phyloP scores from a whole-genome alignment of 1,284 basidiomycete species.

The Pseudozyma tsukubaensis region DNA sequence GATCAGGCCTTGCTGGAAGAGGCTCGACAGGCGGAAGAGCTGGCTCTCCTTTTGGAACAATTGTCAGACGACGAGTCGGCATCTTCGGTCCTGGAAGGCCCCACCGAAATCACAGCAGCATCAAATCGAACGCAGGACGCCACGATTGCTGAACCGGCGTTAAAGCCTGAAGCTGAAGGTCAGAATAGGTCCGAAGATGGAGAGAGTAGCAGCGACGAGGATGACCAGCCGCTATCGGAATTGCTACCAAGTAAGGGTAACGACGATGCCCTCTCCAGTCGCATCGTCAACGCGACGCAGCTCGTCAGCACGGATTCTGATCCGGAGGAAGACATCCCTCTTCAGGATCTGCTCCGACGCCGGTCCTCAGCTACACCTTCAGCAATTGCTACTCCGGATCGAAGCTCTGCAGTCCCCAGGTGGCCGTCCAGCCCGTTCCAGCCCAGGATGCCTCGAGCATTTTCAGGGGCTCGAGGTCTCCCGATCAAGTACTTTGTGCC shows the following conservation, averaged over 20 bases:
- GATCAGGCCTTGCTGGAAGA: slow-evolving; percentile 10
- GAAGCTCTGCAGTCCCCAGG: not conserved
- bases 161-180: too few species aligned
- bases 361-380: slow-evolving; percentile 8
- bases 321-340: slow-evolving; percentile 34
- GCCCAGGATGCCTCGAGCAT: slow-evolving; percentile 6
- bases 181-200: not conserved
- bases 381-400: not conserved
- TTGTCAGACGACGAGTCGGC: slow-evolving; percentile 7
- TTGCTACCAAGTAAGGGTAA: not conserved
- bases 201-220: slow-evolving; percentile 11
- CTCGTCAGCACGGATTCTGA: slow-evolving; percentile 21
- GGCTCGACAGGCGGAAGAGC: slow-evolving; percentile 25
- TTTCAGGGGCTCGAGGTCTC: slow-evolving; percentile 9
- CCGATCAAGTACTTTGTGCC: slow-evolving; percentile 28
- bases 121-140: too few species aligned
- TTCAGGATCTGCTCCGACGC: slow-evolving; percentile 33
- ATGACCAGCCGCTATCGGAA: slow-evolving; percentile 18
- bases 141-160: too few species aligned
- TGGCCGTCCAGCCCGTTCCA: slow-evolving; percentile 21
- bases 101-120: not conserved
- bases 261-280: not conserved
- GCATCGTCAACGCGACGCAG: not conserved
- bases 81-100: not conserved
- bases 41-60: slow-evolving; percentile 15